Evolutionary conservation across 352 stramenopile species (phyloP), one percentile per base, ranked within the genome.

Genomic region (Globisporangium nunn): DNA sequence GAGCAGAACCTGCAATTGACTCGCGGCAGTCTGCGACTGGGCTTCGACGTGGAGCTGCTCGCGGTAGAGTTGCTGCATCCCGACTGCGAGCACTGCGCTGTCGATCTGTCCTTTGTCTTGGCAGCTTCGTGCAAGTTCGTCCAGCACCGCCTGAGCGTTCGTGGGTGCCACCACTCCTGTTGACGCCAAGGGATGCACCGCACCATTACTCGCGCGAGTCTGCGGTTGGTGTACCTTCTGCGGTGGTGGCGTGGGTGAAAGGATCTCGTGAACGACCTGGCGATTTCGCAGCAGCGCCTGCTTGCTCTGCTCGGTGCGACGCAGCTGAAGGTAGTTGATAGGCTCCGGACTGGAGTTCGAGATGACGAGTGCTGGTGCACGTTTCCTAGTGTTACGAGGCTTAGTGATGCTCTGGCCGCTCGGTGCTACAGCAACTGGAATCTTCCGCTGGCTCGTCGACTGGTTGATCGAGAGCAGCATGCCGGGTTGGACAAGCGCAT

Each of bases 241-340:
- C 6, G 14, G 3, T 2, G 23, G 12, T 29, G 23, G 39, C 37
- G 33, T 18, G 8, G 76, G 77, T 1, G 61, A 40, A 15, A 88
- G 58, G 46, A 90, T 83, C 50, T 88, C 78, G 18, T 71, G 66
- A 3, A 63, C 67, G 3, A 83, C 71, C 4, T 71, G 56, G 40
- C 76, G 78, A 45, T 83, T 88, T 14, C 78, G 72, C 29, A 68
- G 23, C 2, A 81, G 52, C 23, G 81, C 78, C 3, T 61, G 62
- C 29, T 64, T 72, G 60, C 78, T 88, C 15, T 76, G 66, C 47
- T 85, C 67, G 6, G 75, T 91, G 39, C 81, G 74, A 10, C 81
- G 74, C 11, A 87, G 61, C 14, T 70, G 72, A 12, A 91, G 53
- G 68, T 88, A 91, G 59, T 88, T 73, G 61, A 91, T 72, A 3